phyloP scores from a whole-genome alignment of 2,329 filamentous ascomycete species.

The Podosphaera leucotricha region DNA sequence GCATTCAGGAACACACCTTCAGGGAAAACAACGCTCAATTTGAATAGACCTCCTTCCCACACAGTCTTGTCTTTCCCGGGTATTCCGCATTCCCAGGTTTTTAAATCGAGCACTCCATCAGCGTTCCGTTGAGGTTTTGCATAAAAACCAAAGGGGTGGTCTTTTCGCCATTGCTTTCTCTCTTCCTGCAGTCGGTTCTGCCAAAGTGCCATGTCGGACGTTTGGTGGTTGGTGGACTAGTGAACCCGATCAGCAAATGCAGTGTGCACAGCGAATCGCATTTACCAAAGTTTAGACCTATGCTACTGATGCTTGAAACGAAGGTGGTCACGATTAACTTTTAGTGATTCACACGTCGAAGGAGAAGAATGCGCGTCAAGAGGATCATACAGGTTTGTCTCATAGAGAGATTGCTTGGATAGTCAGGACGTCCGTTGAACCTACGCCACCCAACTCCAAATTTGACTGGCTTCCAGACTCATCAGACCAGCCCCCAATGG shows the following conservation, averaged over 20 bases:
- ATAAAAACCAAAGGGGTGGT: conserved; percentile 95
- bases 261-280: too few relatives aligned
- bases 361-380: too few relatives aligned
- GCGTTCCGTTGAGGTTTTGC: conserved; percentile 64
- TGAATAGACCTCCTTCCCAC: conserved; percentile 96
- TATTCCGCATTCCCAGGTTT: conserved; percentile 90
- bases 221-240: background rate
- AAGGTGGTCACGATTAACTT: too few relatives aligned
- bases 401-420: too few relatives aligned
- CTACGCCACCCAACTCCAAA: too few relatives aligned
- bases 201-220: conserved; percentile 51
- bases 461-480: too few relatives aligned
- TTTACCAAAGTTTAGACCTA: too few relatives aligned
- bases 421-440: too few relatives aligned
- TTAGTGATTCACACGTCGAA: too few relatives aligned
- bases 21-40: conserved; percentile 76
- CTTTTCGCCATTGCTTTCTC: conserved; percentile 85
- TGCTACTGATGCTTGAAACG: too few relatives aligned
- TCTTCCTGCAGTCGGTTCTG: conserved; percentile 74
- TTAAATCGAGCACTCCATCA: conserved; percentile 68
- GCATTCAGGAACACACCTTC: conserved; percentile 39
- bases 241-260: background rate
- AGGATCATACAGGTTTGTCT: too few relatives aligned
- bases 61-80: conserved; percentile 92
- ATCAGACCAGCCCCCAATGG: too few relatives aligned